Percentiles rank a stretch among this genome's conserved stretches.
These are phyloP conservation scores for Glycine tomentella DNA, from an alignment of 306 rosid species.

Conservation along the genomic window DNA sequence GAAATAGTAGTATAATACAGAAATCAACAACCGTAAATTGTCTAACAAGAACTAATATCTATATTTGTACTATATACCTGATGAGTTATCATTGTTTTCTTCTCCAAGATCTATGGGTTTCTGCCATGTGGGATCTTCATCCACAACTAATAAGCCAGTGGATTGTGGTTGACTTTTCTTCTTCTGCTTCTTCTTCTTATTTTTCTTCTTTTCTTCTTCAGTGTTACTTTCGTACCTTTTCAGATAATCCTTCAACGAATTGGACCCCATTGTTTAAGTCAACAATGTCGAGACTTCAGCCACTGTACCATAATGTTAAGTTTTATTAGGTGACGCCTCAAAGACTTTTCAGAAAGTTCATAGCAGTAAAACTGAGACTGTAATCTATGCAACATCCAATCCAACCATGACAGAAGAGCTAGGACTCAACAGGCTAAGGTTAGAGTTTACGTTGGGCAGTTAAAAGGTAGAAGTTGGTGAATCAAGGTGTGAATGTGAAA, in stretches of 20 bases:
- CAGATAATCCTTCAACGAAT: conserved; percentile 76
- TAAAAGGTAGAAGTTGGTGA: background rate
- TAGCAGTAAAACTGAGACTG: background rate
- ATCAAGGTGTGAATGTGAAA: background rate
- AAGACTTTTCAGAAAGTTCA: background rate
- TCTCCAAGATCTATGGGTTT: conserved; percentile 74
- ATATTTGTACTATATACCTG: conserved; percentile 51
- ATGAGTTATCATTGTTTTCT: conserved; percentile 60
- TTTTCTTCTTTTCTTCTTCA: conserved; percentile 61
- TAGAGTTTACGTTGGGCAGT: background rate
- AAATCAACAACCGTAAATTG: conserved; percentile 21
- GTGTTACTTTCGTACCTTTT: conserved; percentile 69
- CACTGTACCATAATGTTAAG: conserved; percentile 18
- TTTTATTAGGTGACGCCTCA: conserved; percentile 32
- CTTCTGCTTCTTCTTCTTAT: conserved; percentile 51
- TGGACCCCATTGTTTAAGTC: conserved; percentile 51
- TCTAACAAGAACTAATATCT: conserved; percentile 1
- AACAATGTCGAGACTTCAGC: conserved; percentile 49
- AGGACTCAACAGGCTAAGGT: background rate
- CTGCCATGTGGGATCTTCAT: conserved; percentile 92
- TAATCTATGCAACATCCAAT: background rate
- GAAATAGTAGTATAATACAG: background rate
- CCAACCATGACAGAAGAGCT: conserved; percentile 1
- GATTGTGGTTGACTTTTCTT: conserved; percentile 54
- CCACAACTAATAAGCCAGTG: conserved; percentile 69